Evolutionary conservation across 192 early-diverging fungal species (phyloP).

Genomic region (Coemansia sp.): DNA sequence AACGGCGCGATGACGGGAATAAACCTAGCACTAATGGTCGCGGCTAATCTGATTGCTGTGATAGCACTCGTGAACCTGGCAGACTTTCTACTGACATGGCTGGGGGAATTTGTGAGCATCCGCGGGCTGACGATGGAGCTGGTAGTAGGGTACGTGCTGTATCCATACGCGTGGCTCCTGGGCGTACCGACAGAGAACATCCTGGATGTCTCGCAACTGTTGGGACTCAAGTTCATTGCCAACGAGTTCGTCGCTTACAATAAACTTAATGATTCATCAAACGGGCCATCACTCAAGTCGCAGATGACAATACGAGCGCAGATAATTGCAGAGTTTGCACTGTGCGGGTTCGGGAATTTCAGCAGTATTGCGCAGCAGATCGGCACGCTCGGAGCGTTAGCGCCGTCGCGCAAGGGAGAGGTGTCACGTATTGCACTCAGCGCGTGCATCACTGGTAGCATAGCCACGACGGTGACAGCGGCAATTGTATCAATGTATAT

Average conservation of each 20-base stretch:
- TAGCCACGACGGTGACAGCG: slow-evolving; percentile 78
- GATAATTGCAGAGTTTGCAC: slow-evolving; percentile 68
- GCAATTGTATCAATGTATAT: slow-evolving; percentile 75
- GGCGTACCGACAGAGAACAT: slow-evolving; percentile 61
- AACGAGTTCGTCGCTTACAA: slow-evolving; percentile 91
- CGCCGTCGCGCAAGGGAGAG: slow-evolving; percentile 66
- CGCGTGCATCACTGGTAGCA: slow-evolving; percentile 76
- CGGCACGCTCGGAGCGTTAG: slow-evolving; percentile 70
- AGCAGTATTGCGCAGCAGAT: slow-evolving; percentile 82
- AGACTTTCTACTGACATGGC: slow-evolving; percentile 72
- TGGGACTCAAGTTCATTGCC: slow-evolving; percentile 74
- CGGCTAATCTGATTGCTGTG: slow-evolving; percentile 73
- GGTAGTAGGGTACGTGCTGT: slow-evolving; percentile 76
- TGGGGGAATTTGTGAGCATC: slow-evolving; percentile 65
- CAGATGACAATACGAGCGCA: slow-evolving; percentile 52
- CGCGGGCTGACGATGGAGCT: slow-evolving; percentile 63
- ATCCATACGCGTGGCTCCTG: slow-evolving; percentile 69
- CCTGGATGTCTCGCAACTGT: slow-evolving; percentile 60
- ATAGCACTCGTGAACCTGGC: slow-evolving; percentile 67
- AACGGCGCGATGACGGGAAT: slow-evolving; percentile 83
- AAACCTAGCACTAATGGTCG: slow-evolving; percentile 70
- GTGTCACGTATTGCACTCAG: slow-evolving; percentile 71
- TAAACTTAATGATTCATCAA: slow-evolving; percentile 20
- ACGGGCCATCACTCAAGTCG: slow-evolving; percentile 25
- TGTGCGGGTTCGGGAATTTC: slow-evolving; percentile 88